Percentiles rank a stretch among this genome's conserved stretches.
These are phyloP conservation scores for Metschnikowia amazonensis DNA, from an alignment of 805 yeast genomes.

Conservation along the genomic window DNA sequence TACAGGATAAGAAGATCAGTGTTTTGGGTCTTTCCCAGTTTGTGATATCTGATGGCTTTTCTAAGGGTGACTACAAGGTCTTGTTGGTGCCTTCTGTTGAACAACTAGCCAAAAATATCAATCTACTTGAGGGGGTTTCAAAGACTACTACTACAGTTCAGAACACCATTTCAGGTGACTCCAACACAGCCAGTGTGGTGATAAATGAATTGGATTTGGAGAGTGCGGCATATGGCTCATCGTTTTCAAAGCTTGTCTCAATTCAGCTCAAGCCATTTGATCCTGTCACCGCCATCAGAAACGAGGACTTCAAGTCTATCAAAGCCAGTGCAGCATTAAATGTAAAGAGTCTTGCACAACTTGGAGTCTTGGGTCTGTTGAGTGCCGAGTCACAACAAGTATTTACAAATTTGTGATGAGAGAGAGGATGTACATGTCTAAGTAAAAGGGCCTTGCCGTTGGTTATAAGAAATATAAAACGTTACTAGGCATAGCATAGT, in stretches of 20 bases:
- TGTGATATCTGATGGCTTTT: slow-evolving; percentile 26
- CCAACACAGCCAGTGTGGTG: slow-evolving; percentile 26
- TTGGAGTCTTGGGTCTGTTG: slow-evolving; percentile 27
- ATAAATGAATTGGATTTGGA: slow-evolving; percentile 55
- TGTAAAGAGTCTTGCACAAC: slow-evolving; percentile 25
- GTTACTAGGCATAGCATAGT: not conserved
- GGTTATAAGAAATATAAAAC: not conserved
- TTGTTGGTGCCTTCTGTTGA: slow-evolving; percentile 28
- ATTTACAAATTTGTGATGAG: slow-evolving; percentile 8
- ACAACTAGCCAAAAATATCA: slow-evolving; percentile 30
- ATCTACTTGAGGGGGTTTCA: slow-evolving; percentile 27
- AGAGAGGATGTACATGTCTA: too few species aligned
- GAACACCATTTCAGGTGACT: slow-evolving; percentile 18
- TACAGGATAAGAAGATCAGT: slow-evolving; percentile 53
- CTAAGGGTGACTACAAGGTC: slow-evolving; percentile 18
- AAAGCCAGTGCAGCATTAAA: slow-evolving; percentile 24
- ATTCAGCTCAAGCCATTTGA: slow-evolving; percentile 62
- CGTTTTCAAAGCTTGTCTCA: slow-evolving; percentile 68
- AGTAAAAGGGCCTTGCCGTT: not conserved
- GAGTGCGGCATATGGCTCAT: slow-evolving; percentile 75
- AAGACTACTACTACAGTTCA: slow-evolving; percentile 17
- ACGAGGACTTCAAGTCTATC: slow-evolving; percentile 30
- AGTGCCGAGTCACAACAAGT: slow-evolving; percentile 17
- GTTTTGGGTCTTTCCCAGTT: slow-evolving; percentile 48
- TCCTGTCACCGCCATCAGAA: slow-evolving; percentile 56